A percentile compares a stretch with the other conserved stretches of the same genome.
Evolutionary conservation across 345 rosid genomes (phyloP).

Genomic region (Geranium rotundifolium): DNA sequence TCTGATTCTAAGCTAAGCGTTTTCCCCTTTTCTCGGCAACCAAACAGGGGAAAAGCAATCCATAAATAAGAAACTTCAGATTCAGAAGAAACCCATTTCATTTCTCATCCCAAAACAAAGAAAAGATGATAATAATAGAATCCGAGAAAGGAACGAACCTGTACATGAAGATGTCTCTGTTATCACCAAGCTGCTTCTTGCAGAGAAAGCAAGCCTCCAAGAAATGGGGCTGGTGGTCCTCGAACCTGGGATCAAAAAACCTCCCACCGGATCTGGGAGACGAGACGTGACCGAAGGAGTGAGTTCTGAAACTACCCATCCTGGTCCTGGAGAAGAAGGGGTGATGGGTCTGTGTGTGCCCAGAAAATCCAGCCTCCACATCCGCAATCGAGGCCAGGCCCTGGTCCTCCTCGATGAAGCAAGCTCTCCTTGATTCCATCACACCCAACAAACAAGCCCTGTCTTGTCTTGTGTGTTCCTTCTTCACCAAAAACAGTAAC

Average conservation of each 20-base stretch:
- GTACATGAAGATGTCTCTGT: constrained; percentile 82
- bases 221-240: constrained; percentile 50
- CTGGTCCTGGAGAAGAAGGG: constrained; percentile 24
- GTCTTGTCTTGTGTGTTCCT: not conserved
- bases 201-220: constrained; percentile 65
- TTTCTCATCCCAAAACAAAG: too few species aligned
- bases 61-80: too few species aligned
- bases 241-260: constrained; percentile 55
- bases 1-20: not conserved
- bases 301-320: constrained; percentile 30
- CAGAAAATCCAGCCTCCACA: constrained; percentile 57
- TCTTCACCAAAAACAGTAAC: not conserved
- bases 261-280: constrained; percentile 60
- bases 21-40: not conserved
- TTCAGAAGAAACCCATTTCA: too few species aligned
- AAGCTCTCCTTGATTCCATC: constrained; percentile 18
- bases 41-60: not conserved
- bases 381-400: constrained; percentile 37
- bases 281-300: constrained; percentile 17
- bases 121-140: not conserved
- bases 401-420: constrained; percentile 39
- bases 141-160: constrained; percentile 24
- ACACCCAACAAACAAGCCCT: not conserved
- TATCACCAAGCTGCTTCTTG: constrained; percentile 55
- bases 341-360: constrained; percentile 11